Base-by-base conservation (phyloP, 345 rosid species). In the Punica granatum region DNA sequence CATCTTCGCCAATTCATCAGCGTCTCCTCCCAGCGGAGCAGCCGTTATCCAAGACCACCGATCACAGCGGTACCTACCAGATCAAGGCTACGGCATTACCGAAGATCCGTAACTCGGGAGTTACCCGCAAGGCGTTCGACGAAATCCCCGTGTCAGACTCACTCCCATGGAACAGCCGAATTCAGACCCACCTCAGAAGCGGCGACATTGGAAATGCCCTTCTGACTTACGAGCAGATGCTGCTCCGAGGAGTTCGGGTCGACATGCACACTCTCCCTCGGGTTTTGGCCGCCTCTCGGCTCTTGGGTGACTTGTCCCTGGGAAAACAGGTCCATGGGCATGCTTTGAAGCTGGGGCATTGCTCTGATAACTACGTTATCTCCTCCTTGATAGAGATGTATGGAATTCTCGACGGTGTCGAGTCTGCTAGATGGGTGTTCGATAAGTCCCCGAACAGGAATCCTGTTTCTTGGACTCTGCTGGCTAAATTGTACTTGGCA, bases 241-340 rank as follows among this genome's bases (percentile, higher is more conserved):
- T 84, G 33, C 70, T 69, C 66, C 86, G 78, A 12, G 84, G 84
- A 31, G 77, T 78, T 41, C 64, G 70, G 41, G 78, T 82, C 21
- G 86, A 84, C 44, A 69, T 64, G 35, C 81, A 81, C 70, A 80
- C 80, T 32, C 69, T 84, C 18, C 88, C 88, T 0, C 84, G 83
- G 34, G 67, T 78, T 64, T 18, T 84, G 28, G 31, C 80, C 0
- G 81, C 86, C 31, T 78, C 78, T 41, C 84, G 86, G 37, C 78
- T 48, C 23, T 64, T 72, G 30, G 58, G 69, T 65, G 61, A 80
- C 72, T 71, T 80, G 11, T 18, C 23, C 33, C 64, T 78, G 3
- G 86, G 84, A 34, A 71, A 72, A 54, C 86, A 80, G 67, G 67
- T 82, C 18, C 86, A 82, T 25, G 82, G 73, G 31, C 84, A 78